Percentiles rank a stretch among this genome's conserved stretches.
Evolutionary conservation across 2,329 filamentous ascomycete species (phyloP).

Genomic region (Phialocephala sp.): DNA sequence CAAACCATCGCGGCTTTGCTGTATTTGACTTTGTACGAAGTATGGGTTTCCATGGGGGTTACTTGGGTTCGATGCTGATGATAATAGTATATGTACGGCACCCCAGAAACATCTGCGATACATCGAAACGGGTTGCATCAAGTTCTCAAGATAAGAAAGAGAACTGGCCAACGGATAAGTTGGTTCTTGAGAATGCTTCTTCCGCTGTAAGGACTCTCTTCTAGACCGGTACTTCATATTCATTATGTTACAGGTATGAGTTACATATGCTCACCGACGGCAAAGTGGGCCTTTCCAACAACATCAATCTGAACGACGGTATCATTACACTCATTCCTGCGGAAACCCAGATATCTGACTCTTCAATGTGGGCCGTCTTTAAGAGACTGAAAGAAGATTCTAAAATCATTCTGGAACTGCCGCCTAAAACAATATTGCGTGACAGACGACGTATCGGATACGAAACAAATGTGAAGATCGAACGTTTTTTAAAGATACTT

Average conservation of each 20-base stretch:
- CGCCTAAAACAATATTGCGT: not conserved
- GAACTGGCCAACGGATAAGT: not conserved
- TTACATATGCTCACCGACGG: not conserved
- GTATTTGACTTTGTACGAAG: not conserved
- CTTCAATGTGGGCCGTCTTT: not conserved
- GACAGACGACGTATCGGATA: slow-evolving; percentile 1
- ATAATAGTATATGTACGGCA: not conserved
- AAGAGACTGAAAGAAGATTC: not conserved
- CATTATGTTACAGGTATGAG: not conserved
- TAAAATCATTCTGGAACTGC: not conserved
- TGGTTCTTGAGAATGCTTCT: not conserved
- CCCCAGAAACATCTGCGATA: not conserved
- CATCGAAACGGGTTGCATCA: not conserved
- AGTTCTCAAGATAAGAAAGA: not conserved
- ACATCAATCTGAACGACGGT: not conserved
- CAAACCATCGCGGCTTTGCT: not conserved
- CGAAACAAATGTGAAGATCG: slow-evolving; percentile 6
- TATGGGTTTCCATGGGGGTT: not conserved
- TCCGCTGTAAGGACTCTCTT: not conserved
- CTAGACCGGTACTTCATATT: not conserved
- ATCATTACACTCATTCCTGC: not conserved
- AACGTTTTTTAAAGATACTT: not conserved
- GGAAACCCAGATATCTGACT: not conserved
- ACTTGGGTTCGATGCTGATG: not conserved
- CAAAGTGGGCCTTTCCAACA: not conserved